Percentiles rank a stretch among this genome's conserved stretches.
These are phyloP conservation scores for Pneumocystis jirovecii DNA, from an alignment of 1,139 yeast species.

Conservation along the genomic window DNA sequence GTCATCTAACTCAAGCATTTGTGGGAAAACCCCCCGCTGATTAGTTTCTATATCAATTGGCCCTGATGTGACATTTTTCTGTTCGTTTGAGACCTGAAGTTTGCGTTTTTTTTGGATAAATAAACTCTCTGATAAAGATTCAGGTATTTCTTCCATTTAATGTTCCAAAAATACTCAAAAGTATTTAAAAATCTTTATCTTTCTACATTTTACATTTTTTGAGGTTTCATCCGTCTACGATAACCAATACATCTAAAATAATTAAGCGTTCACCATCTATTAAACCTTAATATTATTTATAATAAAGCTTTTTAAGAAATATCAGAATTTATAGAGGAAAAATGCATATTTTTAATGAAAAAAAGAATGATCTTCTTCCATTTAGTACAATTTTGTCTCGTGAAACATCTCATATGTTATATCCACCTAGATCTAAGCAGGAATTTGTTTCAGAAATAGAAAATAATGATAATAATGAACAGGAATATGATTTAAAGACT, in stretches of 20 bases:
- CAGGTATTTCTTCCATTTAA: not conserved
- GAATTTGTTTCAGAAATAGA: not conserved
- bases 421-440: not conserved
- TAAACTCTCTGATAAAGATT: not conserved
- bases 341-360: not conserved
- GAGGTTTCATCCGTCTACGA: not conserved
- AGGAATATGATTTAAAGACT: not conserved
- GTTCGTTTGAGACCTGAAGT: not conserved
- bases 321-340: not conserved
- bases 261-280: too few species aligned
- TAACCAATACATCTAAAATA: too few species aligned
- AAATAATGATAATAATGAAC: not conserved
- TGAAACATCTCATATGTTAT: not conserved
- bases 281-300: too few species aligned
- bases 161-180: too few species aligned
- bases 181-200: too few species aligned
- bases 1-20: not conserved
- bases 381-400: not conserved
- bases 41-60: slow-evolving; percentile 3
- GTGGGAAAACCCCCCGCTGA: slow-evolving; percentile 6
- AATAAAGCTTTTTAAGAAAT: not conserved
- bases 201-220: too few species aligned
- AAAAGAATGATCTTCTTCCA: not conserved
- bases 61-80: not conserved
- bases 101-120: not conserved